Base-by-base conservation (phyloP, 2,329 filamentous ascomycete genomes). In the Dryadomyces quercivorus region DNA sequence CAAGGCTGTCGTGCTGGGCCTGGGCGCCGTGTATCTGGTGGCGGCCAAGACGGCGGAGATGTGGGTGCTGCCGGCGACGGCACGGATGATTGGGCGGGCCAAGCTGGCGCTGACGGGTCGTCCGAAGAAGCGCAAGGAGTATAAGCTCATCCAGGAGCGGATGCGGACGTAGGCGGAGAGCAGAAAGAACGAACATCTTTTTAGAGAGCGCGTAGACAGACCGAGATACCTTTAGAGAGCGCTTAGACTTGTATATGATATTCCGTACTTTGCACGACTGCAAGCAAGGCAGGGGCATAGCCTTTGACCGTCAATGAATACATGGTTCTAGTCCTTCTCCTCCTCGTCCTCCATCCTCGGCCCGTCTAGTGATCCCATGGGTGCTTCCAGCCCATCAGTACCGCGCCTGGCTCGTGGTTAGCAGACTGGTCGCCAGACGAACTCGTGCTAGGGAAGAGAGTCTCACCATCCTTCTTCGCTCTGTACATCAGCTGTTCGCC, bases 311-410 rank as follows among this genome's bases (percentile, higher is more conserved):
- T n/a, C 26, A 31, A 31, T 31, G 26, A 5, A 31, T 31, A 31
- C 26, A 31, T 31, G 26, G 26, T 31, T 31, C 26, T 31, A 8
- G 26, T 31, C 26, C 26, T 5, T 31, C 10, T 40, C 9, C 20
- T 22, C 44, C 2, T 13, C 44, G n/a, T 26, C 45, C n/a, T 38
- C n/a, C n/a, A n/a, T n/a, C n/a, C 50, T 54, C 42, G 31, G 21
- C 22, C 46, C 54, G 51, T 71, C 78, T 75, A 95, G 73, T 95
- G 90, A 63, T 96, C 91, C 89, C 90, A 96, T 61, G 90, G 93
- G 72, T 97, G 93, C 75, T 90, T 96, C 86, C 83, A 89, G 69
- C 93, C 93, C 64, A 98, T 69, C 60, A 97, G 75, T 54, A 83
- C 92, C 22, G 92, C 78, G 55, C 80, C 80, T 84, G 58, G 45